Percentiles rank a stretch among this genome's conserved stretches.
Conservation (phyloP, 257 asterid species). For the Nicotiana attenuata region DNA sequence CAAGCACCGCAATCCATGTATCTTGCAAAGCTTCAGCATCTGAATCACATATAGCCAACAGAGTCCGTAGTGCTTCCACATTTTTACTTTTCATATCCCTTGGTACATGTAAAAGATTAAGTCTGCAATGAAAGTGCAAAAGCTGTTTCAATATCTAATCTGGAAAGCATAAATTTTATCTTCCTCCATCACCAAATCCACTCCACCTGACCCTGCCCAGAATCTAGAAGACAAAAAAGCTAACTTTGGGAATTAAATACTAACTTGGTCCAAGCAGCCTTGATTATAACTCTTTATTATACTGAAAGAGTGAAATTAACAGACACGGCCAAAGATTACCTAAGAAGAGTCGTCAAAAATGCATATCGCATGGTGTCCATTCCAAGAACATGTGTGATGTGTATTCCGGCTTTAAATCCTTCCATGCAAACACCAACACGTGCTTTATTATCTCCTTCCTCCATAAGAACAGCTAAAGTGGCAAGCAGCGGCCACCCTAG, state of each 20-base stretch:
- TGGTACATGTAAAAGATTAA: slow-evolving; percentile 91
- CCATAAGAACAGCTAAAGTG: slow-evolving; percentile 96
- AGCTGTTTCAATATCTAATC: slow-evolving; percentile 17
- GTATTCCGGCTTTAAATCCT: slow-evolving; percentile 95
- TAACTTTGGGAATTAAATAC: not conserved
- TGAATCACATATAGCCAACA: slow-evolving; percentile 75
- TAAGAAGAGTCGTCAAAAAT: slow-evolving; percentile 79
- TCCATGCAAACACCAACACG: slow-evolving; percentile 91
- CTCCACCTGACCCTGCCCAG: not conserved
- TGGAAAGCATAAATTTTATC: slow-evolving; percentile 1
- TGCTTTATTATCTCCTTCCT: slow-evolving; percentile 93
- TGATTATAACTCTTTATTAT: slow-evolving; percentile 6
- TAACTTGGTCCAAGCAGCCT: not conserved
- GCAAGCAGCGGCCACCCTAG: slow-evolving; percentile 99
- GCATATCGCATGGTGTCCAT: slow-evolving; percentile 99
- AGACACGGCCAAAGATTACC: slow-evolving; percentile 42
- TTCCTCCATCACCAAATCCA: not conserved
- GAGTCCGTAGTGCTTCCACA: slow-evolving; percentile 92
- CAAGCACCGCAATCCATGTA: slow-evolving; percentile 91
- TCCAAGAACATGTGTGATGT: slow-evolving; percentile 84
- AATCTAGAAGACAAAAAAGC: not conserved
- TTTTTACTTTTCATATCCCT: slow-evolving; percentile 95
- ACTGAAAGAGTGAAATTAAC: slow-evolving; percentile 12
- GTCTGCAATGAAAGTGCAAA: slow-evolving; percentile 51
- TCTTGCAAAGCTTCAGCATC: slow-evolving; percentile 93